Conservation (phyloP, 2,329 filamentous ascomycete species). For the Drechslerella dactyloides region DNA sequence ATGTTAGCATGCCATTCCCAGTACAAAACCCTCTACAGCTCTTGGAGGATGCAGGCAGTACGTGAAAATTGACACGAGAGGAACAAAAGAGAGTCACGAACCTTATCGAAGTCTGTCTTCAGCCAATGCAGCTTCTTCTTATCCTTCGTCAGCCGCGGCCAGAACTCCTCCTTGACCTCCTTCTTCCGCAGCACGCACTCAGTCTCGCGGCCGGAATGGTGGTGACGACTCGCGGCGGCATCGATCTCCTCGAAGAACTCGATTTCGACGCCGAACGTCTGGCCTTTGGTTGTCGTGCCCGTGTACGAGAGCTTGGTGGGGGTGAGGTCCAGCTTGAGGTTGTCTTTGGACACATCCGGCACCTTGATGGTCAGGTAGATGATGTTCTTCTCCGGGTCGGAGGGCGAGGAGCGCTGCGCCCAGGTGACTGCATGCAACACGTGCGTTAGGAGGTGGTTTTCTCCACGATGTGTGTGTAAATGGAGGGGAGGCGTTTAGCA, state of each 20-base stretch:
- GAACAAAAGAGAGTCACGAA: slow-evolving; percentile 58
- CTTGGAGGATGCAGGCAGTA: neutral
- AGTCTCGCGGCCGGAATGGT: slow-evolving; percentile 86
- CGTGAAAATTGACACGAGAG: neutral
- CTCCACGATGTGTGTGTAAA: neutral
- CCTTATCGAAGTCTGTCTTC: slow-evolving; percentile 98
- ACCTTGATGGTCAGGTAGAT: slow-evolving; percentile 91
- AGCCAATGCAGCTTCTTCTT: slow-evolving; percentile 89
- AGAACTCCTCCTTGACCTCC: slow-evolving; percentile 91
- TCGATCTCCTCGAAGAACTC: slow-evolving; percentile 93
- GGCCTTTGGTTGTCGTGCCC: slow-evolving; percentile 80
- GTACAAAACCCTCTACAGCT: too few species aligned
- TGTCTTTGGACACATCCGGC: slow-evolving; percentile 77
- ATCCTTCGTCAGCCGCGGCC: slow-evolving; percentile 93
- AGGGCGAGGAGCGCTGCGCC: slow-evolving; percentile 89
- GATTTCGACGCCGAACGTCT: slow-evolving; percentile 80
- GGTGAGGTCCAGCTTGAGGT: slow-evolving; percentile 83
- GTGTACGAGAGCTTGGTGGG: slow-evolving; percentile 78
- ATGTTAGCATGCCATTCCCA: slow-evolving; percentile 14
- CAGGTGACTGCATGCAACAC: slow-evolving; percentile 77
- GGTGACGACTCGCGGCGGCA: slow-evolving; percentile 77
- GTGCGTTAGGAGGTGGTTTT: slow-evolving; percentile 16
- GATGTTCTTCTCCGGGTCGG: slow-evolving; percentile 86
- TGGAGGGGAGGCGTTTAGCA: neutral
- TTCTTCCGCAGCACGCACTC: slow-evolving; percentile 96